Base-by-base conservation (phyloP, 1,284 basidiomycete genomes). In the Marasmius fiardii region DNA sequence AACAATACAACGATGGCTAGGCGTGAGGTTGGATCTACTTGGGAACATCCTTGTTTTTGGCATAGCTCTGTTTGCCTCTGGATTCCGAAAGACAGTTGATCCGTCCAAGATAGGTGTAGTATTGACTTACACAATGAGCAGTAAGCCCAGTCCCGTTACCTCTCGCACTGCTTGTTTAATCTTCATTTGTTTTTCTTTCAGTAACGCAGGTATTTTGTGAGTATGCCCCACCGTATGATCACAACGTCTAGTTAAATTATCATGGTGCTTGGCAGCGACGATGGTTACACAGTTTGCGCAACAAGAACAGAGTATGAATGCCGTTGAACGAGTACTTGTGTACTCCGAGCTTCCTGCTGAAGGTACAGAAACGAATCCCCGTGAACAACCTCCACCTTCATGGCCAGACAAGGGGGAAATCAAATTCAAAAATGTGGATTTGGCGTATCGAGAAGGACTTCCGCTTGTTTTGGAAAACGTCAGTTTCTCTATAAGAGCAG, bases 1-100 rank as follows among this genome's bases (percentile, higher is more conserved):
- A 11, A 47, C 16, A 41, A 62, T 77, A 48, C 84, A 86, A 63
- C 71, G 80, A 51, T 87, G 82, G 83, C 69, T 86, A 2, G 73
- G 74, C n/a, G 64, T 87, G 16, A 75, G 86, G 2, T 71, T 89
- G 6, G 83, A 86, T 56, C 63, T 89, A 39, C 80, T 93, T 43
- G 91, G 88, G 8, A 88, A 88, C 54, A 66, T 90, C 14, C 71
- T 95, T 16, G 78, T 90, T 16, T 79, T 93, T 43, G 84, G 83
- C 0, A 90, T 93, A 51, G 86, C 78, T 4, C 71, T 95, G 4
- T 85, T 87, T 64, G 82, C 80, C 6, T 78, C 82, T 39, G 83
- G 81, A 0, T 81, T 81, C 58, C 60, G 44, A 49, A 54, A 21
- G 18, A 57, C 60, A 2, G 61, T 66, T 14, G 66, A 74, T 57